Evolutionary conservation across 1,284 basidiomycete species (phyloP), one percentile per base, ranked within the genome.

Genomic region (Sanghuangporus weigelae): DNA sequence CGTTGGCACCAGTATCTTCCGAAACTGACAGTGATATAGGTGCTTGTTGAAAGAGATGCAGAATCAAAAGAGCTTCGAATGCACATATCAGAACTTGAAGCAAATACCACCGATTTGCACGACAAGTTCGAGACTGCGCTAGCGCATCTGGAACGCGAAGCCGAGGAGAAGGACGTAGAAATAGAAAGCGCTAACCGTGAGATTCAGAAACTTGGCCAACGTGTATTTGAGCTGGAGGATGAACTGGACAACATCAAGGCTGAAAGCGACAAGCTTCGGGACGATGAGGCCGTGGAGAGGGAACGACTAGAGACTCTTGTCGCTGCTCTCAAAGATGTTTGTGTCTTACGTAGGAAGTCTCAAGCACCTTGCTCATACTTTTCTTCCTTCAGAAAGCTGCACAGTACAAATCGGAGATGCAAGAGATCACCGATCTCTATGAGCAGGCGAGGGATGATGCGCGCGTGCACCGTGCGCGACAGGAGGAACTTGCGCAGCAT

Each of bases 241-340:
- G 87, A 89, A 70, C 76, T 81, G 42, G 86, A 90, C 62, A 71
- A 74, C 31, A 59, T 79, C 54, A 78, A 76, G 66, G 79, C 86
- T 64, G 79, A 85, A 60, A 78, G 78, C 63, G 77, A 77, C n/a
- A 69, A 75, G 35, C 57, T 78, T 46, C 72, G 51, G 74, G 84
- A 87, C 66, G 85, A 92, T 48, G 86, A 93, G 61, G 83, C 80
- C 21, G 82, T 84, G 48, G 88, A 93, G 71, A 81, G 86, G 57
- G 84, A 89, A 60, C 79, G 89, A 54, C 79, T 93, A 6, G 89
- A 93, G 68, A 86, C 84, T 21, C 77, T 95, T 4, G 78, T 85
- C 39, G 76, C 79, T 16, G 89, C 89, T 2, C 80, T 95, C 53
- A 95, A 95, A 74, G 90, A 95, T 73, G 93, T 89, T 57, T 46